Conservation (phyloP, 805 yeast species). For the Candida sanyiensis region DNA sequence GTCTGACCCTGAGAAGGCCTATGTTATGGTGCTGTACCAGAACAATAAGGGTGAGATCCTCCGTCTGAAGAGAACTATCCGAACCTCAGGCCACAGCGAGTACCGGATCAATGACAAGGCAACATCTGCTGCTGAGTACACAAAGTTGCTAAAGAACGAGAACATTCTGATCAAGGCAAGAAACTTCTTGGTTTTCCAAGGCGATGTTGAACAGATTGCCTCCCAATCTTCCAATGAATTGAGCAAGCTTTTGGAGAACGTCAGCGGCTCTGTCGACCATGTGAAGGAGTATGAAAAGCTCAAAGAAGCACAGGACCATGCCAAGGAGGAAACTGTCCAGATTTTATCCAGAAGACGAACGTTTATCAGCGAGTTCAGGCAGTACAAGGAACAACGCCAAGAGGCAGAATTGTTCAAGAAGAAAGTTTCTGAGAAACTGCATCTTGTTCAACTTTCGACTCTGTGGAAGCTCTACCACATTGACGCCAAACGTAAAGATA, state of each 20-base stretch:
- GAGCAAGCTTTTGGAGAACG: constrained; percentile 67
- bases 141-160: constrained; percentile 61
- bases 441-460: constrained; percentile 43
- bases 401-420: constrained; percentile 65
- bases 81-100: constrained; percentile 54
- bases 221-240: constrained; percentile 76
- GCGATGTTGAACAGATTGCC: constrained; percentile 92
- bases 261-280: constrained; percentile 74
- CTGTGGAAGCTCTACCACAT: constrained; percentile 64
- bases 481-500: constrained; percentile 31
- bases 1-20: constrained; percentile 42
- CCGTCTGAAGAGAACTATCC: constrained; percentile 58
- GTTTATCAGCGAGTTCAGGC: constrained; percentile 66
- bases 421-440: constrained; percentile 43
- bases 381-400: constrained; percentile 66
- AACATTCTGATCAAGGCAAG: constrained; percentile 83
- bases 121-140: constrained; percentile 61
- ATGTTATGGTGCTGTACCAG: constrained; percentile 74
- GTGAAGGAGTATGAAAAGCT: constrained; percentile 61
- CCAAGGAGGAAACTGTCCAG: constrained; percentile 57
- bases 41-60: constrained; percentile 53
- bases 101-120: constrained; percentile 58
- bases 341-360: constrained; percentile 66
- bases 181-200: constrained; percentile 92
- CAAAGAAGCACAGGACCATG: constrained; percentile 56